Base-by-base conservation (phyloP, 208 protist species). In the Leishmania braziliensis region DNA sequence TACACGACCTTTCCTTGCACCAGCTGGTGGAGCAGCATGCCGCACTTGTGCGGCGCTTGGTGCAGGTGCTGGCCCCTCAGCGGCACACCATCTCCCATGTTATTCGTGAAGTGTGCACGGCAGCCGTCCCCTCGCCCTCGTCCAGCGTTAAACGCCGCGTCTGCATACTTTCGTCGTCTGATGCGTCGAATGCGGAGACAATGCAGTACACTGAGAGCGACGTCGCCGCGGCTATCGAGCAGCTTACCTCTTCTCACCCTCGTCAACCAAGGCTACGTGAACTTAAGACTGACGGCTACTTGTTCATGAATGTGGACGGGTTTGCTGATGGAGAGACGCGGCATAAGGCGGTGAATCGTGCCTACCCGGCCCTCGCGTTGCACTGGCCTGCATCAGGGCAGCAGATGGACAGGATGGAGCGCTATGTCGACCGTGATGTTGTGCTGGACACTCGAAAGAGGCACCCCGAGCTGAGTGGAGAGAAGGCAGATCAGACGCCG, bases 281-380 rank as follows among this genome's bases (percentile, higher is more conserved):
- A 75, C 84, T 95, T 12, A 53, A 74, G 33, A 88, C 75, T 43
- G 86, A 79, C n/a, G 91, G 89, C 1, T 95, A 90, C 66, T 75
- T 87, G 36, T 54, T 92, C 16, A 79, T 95, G 43, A 82, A 92
- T 50, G 66, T 95, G 36, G 90, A 92, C 43, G 75, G 63, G 53
- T 95, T 88, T 56, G 78, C 54, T 20, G 90, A 88, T 69, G 92
- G 84, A 29, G 77, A 81, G 46, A 63, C 82, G 50, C 86, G 84
- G 58, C 88, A 90, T 62, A 84, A 85, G 54, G 91, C 90, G 14
- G 89, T 78, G 10, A 92, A 95, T 78, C 77, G 88, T 6, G 91
- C 91, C 9, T 89, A 92, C 71, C 86, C 86, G 9, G 85, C 78
- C 2, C 77, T 90, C 39, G 77, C 82, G 12, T 46, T 76, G 39